Base-by-base conservation (phyloP, 352 stramenopile species). In the Globisporangium echinulatum region DNA sequence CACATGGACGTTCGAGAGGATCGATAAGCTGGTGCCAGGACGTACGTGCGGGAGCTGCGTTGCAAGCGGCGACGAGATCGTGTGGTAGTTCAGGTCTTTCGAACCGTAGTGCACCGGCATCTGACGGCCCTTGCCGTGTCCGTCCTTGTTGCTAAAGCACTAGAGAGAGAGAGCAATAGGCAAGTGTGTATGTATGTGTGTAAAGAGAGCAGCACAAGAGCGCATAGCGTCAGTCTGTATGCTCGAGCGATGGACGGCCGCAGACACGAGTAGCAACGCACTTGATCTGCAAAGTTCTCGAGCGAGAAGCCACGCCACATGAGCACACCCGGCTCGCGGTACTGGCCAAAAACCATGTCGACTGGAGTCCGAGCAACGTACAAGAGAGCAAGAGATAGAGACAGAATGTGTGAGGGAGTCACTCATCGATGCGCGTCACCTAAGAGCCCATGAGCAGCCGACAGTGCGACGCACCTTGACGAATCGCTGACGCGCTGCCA, bases 21-120 rank as follows among this genome's bases (percentile, higher is more conserved):
- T n/a, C 5, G 43, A 48, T 6, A 3, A 47, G 42, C 43, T 15
- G 15, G 14, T 43, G 5, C 1, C 36, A 2, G 40, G 42, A 56
- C 61, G 7, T 71, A 89, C 84, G 44, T 95, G 97, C 19, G 97
- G 97, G 37, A 99, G 88, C 66, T 99, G 97, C 1, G 97, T 99
- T 4, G 94, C 96, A 10, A 99, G 77, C 2, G 96, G 96, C 48
- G 92, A 98, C 39, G 90, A 98, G 40, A 99, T 98, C 0, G 97
- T 99, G 46, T 99, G 96, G 63, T 98, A 98, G 70, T 99, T 98
- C 17, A 98, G 75, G 38, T 85, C 78, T 56, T 85, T 86, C 10
- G 85, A 97, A 37, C 97, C 97, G 68, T 99, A 99, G 79, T 99
- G 97, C 49, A 99, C 87, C 5, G 97, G 97, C 96, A 99, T 99